A percentile compares a stretch with the other conserved stretches of the same genome.
phyloP scores from a whole-genome alignment of 805 yeast genomes.

The Kazachstania taianensis region DNA sequence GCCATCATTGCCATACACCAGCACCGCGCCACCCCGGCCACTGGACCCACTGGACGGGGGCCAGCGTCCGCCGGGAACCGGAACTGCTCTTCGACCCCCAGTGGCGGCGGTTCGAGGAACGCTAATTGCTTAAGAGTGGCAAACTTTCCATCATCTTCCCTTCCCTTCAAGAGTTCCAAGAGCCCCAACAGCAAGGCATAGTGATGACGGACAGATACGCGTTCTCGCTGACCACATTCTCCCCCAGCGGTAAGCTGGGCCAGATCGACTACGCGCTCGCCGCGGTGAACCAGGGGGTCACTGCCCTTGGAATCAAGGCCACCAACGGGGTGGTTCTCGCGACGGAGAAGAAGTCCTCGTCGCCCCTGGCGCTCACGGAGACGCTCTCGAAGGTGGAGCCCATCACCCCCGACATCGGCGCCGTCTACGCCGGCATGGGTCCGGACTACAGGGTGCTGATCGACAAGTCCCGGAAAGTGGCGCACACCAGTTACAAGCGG shows the following conservation, averaged over 20 bases:
- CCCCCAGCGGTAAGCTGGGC: constrained; percentile 96
- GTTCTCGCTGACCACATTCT: constrained; percentile 91
- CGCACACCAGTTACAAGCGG: constrained; percentile 88
- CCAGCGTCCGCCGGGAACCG: no score
- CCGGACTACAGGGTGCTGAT: constrained; percentile 94
- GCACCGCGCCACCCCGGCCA: background rate
- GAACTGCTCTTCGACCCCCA: no score
- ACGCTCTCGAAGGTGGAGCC: constrained; percentile 67
- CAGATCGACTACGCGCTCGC: constrained; percentile 97
- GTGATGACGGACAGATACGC: constrained; percentile 97
- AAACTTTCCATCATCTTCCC: no score
- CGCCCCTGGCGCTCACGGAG: constrained; percentile 65
- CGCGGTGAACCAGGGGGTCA: constrained; percentile 96
- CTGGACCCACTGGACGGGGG: no score
- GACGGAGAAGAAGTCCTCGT: constrained; percentile 84
- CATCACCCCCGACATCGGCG: constrained; percentile 91
- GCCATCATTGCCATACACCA: background rate
- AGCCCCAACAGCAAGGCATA: background rate
- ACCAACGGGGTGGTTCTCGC: constrained; percentile 95
- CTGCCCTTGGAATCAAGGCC: constrained; percentile 89
- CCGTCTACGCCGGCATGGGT: constrained; percentile 97
- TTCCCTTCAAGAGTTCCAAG: background rate
- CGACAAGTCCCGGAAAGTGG: constrained; percentile 85
- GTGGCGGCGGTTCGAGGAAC: no score
- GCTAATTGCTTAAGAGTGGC: no score